These are phyloP conservation scores for Mallotus japonicus DNA, from an alignment of 441 rosid species.

Conservation along the genomic window DNA sequence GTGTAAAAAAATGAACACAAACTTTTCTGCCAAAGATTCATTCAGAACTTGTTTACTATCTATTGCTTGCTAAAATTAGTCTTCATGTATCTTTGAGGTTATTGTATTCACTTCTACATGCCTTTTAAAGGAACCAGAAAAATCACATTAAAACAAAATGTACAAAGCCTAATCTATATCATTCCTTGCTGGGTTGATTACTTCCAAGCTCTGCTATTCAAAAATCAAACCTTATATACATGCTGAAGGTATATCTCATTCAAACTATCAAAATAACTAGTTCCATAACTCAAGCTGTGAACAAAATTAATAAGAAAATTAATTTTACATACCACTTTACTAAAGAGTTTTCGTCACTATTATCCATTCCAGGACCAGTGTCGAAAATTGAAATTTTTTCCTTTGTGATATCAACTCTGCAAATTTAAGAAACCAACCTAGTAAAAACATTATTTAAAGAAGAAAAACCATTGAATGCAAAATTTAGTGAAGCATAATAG, in stretches of 20 bases:
- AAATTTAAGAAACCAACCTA: conserved; percentile 19
- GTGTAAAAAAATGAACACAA: background rate
- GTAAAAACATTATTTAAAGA: background rate
- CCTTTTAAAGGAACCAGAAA: background rate
- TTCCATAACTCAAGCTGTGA: background rate
- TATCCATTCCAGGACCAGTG: conserved; percentile 80
- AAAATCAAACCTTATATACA: background rate
- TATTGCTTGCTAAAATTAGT: background rate
- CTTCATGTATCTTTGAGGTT: background rate
- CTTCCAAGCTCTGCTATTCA: background rate
- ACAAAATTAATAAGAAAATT: conserved; percentile 11
- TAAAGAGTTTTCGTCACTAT: conserved; percentile 49
- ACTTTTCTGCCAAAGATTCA: background rate
- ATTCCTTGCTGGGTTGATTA: background rate
- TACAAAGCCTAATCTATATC: background rate
- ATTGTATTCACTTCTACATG: background rate
- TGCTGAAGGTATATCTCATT: background rate
- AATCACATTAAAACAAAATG: background rate
- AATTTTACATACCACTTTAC: conserved; percentile 55
- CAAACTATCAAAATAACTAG: background rate
- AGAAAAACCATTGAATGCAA: background rate
- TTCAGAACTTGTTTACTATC: background rate
- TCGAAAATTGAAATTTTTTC: conserved; percentile 62
- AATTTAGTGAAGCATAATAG: too few species aligned
- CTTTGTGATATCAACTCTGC: conserved; percentile 49